Conservation (phyloP, 345 rosid genomes). For the Hevea brasiliensis region DNA sequence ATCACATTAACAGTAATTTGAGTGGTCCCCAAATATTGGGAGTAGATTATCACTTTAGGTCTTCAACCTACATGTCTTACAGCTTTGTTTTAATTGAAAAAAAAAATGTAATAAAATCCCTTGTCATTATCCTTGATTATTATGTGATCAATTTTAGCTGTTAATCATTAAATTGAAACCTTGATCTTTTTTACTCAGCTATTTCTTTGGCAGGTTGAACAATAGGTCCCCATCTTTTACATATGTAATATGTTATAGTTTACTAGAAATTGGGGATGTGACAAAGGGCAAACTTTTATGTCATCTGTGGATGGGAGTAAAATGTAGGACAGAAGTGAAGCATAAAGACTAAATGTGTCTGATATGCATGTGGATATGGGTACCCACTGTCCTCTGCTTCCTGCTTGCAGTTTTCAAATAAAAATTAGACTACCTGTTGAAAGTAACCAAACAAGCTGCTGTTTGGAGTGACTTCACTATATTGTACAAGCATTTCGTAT, state of each 20-base stretch:
- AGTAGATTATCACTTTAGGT: conserved; percentile 10
- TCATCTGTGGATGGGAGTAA: conserved; percentile 16
- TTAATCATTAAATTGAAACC: no score
- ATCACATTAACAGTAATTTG: conserved; percentile 8
- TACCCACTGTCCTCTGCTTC: conserved; percentile 8
- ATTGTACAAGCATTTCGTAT: conserved; percentile 14
- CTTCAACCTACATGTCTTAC: neutral
- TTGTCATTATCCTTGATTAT: no score
- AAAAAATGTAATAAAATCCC: no score
- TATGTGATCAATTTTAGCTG: no score
- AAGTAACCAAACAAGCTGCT: conserved; percentile 9
- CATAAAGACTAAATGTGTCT: conserved; percentile 12
- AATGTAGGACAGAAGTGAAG: conserved; percentile 1
- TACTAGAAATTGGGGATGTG: conserved; percentile 12
- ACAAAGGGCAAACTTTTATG: conserved; percentile 9
- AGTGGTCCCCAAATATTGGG: conserved; percentile 22
- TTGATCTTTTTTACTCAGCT: no score
- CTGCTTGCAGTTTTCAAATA: conserved; percentile 1
- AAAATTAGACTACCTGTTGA: conserved; percentile 21
- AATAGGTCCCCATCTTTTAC: no score
- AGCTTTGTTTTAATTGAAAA: no score
- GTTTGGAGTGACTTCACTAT: conserved; percentile 7
- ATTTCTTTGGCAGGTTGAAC: no score
- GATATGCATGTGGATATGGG: conserved; percentile 25
- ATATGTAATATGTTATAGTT: neutral